Conservation (phyloP, 495 filamentous ascomycete species). For the Aspergillus olivimuriae region DNA sequence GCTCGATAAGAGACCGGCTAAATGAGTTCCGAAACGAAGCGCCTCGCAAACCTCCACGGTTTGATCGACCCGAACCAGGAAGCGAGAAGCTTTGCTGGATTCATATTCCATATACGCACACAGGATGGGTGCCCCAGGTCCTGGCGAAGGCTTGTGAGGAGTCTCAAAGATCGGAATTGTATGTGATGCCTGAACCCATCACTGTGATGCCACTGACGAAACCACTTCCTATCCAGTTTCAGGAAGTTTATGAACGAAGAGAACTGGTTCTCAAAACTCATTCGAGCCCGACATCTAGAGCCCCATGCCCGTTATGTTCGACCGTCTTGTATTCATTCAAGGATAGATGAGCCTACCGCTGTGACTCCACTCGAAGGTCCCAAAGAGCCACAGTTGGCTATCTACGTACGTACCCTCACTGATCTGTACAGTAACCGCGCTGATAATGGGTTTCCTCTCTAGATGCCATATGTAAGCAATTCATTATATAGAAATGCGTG, state of each 20-base stretch:
- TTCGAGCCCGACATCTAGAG: constrained; percentile 40
- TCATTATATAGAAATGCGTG: too few relatives aligned
- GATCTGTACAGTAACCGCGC: not conserved
- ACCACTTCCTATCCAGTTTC: constrained; percentile 27
- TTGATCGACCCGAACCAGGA: constrained; percentile 33
- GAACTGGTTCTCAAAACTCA: constrained; percentile 41
- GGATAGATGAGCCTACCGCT: constrained; percentile 23
- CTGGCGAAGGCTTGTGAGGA: constrained; percentile 18
- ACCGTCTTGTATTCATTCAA: constrained; percentile 31
- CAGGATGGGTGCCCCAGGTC: constrained; percentile 53
- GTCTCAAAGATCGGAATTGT: constrained; percentile 27
- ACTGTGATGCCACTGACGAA: not conserved
- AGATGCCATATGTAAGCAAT: constrained; percentile 6
- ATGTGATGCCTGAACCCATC: not conserved
- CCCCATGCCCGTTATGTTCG: constrained; percentile 40
- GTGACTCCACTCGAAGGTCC: constrained; percentile 12
- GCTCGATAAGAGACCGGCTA: constrained; percentile 18
- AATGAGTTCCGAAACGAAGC: constrained; percentile 20
- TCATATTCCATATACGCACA: constrained; percentile 60
- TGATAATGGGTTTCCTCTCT: not conserved
- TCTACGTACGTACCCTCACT: constrained; percentile 31
- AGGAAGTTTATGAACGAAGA: constrained; percentile 43
- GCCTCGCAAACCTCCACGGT: constrained; percentile 27
- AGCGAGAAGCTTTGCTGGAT: constrained; percentile 57
- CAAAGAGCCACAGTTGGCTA: constrained; percentile 30